Evolutionary conservation across 208 protist species (phyloP).

Genomic region (Tritrichomonas foetus): DNA sequence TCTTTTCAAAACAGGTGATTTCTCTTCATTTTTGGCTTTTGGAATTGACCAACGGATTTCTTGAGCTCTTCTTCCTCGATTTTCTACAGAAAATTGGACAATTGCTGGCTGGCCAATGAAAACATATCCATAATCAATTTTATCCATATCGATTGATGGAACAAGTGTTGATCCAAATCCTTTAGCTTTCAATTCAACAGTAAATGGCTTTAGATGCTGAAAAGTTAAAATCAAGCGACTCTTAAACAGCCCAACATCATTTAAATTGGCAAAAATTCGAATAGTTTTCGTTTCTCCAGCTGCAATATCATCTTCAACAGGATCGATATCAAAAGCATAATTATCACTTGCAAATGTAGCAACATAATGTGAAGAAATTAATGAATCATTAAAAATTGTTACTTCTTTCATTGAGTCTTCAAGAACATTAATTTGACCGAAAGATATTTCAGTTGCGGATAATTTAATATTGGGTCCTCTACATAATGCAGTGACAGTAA

Average conservation of each 20-base stretch:
- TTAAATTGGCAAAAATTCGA: not conserved
- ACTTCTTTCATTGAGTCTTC: not conserved
- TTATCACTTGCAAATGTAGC: not conserved
- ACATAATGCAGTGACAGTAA: not conserved
- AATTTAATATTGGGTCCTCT: not conserved
- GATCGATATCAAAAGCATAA: not conserved
- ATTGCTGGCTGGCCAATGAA: not conserved
- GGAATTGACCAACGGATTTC: not conserved
- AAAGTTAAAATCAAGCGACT: not conserved
- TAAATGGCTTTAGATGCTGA: not conserved
- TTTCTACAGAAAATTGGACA: not conserved
- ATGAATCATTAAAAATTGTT: not conserved
- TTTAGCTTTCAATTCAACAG: not conserved
- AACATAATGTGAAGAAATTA: not conserved
- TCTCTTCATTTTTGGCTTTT: not conserved
- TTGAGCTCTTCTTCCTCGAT: not conserved
- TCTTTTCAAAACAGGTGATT: not conserved
- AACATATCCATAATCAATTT: conserved; percentile 24
- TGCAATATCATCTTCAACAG: not conserved
- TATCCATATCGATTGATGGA: not conserved
- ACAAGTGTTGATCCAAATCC: not conserved
- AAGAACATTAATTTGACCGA: not conserved
- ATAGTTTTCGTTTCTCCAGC: not conserved
- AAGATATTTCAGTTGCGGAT: not conserved
- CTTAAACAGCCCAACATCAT: not conserved